A percentile compares a stretch with the other conserved stretches of the same genome.
Conservation (phyloP, 345 rosid genomes). For the Gossypium mustelinum region DNA sequence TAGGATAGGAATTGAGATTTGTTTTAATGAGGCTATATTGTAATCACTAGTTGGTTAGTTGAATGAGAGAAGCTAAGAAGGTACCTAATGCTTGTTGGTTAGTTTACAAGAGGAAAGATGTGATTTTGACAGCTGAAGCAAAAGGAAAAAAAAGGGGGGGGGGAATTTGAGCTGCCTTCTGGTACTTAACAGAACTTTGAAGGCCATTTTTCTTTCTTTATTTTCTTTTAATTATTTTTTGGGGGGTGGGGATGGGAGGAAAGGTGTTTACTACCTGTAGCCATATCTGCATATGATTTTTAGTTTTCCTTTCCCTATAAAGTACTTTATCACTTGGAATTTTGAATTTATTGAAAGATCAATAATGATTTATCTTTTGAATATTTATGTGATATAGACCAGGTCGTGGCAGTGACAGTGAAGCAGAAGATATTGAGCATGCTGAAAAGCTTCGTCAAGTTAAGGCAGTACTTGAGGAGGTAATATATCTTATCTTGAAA, state of each 20-base stretch:
- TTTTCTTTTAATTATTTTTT: neutral
- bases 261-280: neutral
- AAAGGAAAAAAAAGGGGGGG: neutral
- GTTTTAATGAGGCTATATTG: constrained; percentile 2
- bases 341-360: neutral
- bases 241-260: neutral
- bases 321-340: neutral
- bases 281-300: neutral
- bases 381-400: constrained; percentile 43
- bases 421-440: constrained; percentile 97
- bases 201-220: neutral
- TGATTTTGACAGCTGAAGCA: neutral
- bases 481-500: constrained; percentile 23
- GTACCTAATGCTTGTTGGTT: neutral
- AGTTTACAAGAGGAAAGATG: neutral
- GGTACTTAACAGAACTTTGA: neutral
- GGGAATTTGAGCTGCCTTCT: neutral
- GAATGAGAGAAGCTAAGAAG: neutral
- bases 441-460: constrained; percentile 99
- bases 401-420: constrained; percentile 95
- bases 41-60: neutral
- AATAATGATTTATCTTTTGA: neutral
- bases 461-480: constrained; percentile 99
- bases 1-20: neutral
- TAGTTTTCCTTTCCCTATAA: neutral